These are phyloP conservation scores for Aspergillus pseudotamarii DNA, from an alignment of 2,329 filamentous ascomycete species.

Conservation along the genomic window DNA sequence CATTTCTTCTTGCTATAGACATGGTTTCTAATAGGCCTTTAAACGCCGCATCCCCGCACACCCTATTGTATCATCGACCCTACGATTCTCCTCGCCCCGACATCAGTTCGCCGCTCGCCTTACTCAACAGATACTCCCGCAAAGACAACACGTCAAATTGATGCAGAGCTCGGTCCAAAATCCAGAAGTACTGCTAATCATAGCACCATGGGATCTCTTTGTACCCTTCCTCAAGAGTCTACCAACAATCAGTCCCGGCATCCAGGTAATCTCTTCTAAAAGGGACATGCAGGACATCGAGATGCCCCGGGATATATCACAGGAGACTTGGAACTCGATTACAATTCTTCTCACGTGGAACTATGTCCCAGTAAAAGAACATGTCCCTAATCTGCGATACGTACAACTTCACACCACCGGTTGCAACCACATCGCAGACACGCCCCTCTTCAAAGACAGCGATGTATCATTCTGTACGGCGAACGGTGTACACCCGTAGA, in stretches of 20 bases:
- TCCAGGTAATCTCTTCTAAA: background rate
- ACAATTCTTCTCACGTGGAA: conserved; percentile 7
- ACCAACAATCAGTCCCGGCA: background rate
- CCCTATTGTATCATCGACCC: background rate
- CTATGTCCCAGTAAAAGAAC: background rate
- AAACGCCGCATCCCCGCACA: background rate
- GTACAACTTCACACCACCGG: conserved; percentile 6
- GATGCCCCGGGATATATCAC: background rate
- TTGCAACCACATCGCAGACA: conserved; percentile 2
- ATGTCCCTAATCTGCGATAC: conserved; percentile 2
- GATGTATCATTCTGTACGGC: conserved; percentile 5
- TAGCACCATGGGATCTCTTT: background rate
- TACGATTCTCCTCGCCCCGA: background rate
- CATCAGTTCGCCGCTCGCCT: background rate
- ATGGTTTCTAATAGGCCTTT: background rate
- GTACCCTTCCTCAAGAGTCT: background rate
- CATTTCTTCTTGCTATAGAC: background rate
- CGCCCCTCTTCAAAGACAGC: background rate
- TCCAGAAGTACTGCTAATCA: background rate
- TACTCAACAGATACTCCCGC: background rate
- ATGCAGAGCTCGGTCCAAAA: background rate
- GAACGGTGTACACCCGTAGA: conserved; percentile 7
- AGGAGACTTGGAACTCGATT: background rate
- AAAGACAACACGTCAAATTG: background rate
- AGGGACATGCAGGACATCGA: background rate